Conservation (phyloP, 768 basidiomycete genomes). For the Mycena venus region DNA sequence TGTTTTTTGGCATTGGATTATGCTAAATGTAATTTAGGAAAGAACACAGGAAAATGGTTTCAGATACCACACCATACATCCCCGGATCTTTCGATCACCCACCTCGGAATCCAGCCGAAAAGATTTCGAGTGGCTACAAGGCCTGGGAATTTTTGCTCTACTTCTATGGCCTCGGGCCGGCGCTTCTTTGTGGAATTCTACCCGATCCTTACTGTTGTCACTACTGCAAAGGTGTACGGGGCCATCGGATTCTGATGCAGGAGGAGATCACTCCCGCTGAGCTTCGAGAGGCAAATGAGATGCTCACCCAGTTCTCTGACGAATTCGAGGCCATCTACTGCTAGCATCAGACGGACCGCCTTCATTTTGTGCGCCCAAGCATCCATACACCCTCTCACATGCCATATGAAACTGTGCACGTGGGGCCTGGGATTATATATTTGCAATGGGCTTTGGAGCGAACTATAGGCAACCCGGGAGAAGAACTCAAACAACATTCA, state of each 20-base stretch:
- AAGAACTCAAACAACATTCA: not conserved
- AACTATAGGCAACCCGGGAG: not conserved
- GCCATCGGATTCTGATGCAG: not conserved
- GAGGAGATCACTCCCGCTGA: not conserved
- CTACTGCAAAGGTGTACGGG: not conserved
- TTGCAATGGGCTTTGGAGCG: not conserved
- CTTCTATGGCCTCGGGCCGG: not conserved
- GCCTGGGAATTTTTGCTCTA: not conserved
- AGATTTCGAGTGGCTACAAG: not conserved
- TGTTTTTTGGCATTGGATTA: too few species aligned
- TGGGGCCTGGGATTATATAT: not conserved
- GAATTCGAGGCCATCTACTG: not conserved
- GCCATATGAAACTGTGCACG: not conserved
- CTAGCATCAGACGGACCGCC: not conserved
- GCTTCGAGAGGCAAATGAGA: not conserved
- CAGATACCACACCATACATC: not conserved
- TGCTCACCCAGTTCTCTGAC: not conserved
- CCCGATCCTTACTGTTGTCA: not conserved
- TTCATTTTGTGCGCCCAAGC: not conserved
- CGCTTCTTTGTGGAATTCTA: not conserved
- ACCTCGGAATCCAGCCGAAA: not conserved
- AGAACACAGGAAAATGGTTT: not conserved
- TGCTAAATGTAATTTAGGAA: not conserved
- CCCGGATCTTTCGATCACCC: not conserved
- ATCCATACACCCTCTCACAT: not conserved